A percentile compares a stretch with the other conserved stretches of the same genome.
Conservation (phyloP, 1,139 yeast genomes). For the Sugiyamaella paludigena region DNA sequence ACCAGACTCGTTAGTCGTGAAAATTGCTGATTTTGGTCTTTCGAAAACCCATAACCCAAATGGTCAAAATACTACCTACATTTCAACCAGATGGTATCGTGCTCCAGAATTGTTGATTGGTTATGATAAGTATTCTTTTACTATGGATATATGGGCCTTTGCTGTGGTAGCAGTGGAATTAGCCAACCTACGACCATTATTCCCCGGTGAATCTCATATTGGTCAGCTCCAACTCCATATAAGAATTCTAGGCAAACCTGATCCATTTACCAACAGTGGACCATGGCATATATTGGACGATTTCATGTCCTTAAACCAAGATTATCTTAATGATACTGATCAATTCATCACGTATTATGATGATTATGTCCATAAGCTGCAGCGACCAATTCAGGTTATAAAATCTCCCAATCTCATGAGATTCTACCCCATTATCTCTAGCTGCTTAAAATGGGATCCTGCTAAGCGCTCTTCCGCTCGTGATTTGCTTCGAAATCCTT, state of each 20-base stretch:
- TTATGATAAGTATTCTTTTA: constrained; percentile 61
- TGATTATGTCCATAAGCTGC: too few relatives aligned
- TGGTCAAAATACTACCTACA: constrained; percentile 58
- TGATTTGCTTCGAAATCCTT: constrained; percentile 64
- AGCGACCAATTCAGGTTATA: too few relatives aligned
- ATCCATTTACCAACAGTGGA: constrained; percentile 29
- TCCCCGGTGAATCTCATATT: constrained; percentile 76
- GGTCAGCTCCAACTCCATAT: constrained; percentile 67
- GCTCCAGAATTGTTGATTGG: constrained; percentile 87
- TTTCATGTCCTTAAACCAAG: too few relatives aligned
- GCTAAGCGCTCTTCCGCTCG: constrained; percentile 59
- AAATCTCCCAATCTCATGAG: too few relatives aligned
- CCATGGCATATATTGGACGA: too few relatives aligned
- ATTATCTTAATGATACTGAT: too few relatives aligned
- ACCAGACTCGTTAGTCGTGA: constrained; percentile 51
- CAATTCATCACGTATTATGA: too few relatives aligned
- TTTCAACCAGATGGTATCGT: constrained; percentile 94
- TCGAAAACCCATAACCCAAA: constrained; percentile 52
- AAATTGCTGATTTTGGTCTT: constrained; percentile 89
- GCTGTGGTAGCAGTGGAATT: constrained; percentile 84
- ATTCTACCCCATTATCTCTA: constrained; percentile 15
- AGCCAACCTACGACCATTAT: constrained; percentile 70
- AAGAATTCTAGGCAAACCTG: constrained; percentile 56
- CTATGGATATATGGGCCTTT: constrained; percentile 94
- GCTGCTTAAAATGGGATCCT: constrained; percentile 53